A percentile compares a stretch with the other conserved stretches of the same genome.
Conservation (phyloP, 176 grass and related monocot species). For the Alopecurus myosuroides region DNA sequence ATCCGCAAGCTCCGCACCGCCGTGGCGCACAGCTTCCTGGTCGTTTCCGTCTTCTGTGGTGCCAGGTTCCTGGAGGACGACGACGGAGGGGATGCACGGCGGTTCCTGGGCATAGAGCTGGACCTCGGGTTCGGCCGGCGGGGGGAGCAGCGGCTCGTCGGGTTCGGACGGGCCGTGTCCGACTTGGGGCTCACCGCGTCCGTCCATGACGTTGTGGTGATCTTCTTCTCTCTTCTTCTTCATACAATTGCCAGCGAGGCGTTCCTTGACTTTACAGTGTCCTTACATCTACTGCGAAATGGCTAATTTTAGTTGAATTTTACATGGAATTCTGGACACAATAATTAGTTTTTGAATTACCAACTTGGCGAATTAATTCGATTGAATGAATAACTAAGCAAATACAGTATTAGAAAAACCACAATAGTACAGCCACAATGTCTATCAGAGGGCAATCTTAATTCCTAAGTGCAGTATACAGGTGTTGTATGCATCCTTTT, state of each 20-base stretch:
- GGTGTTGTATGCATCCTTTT: not conserved
- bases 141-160: constrained; percentile 44
- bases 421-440: not conserved
- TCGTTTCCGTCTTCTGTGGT: constrained; percentile 73
- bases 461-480: not conserved
- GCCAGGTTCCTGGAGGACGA: constrained; percentile 34
- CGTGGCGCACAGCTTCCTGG: constrained; percentile 59
- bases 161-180: constrained; percentile 78
- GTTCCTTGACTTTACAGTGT: not conserved
- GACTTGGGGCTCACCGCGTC: constrained; percentile 82
- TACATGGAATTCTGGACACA: not conserved
- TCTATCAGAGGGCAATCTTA: not conserved
- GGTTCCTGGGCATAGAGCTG: constrained; percentile 30
- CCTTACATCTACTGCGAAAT: not conserved
- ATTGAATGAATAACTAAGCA: not conserved
- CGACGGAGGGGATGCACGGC: not conserved
- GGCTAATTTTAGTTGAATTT: not conserved
- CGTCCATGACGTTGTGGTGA: constrained; percentile 88
- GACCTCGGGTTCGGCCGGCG: constrained; percentile 2
- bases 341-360: not conserved
- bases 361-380: not conserved
- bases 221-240: constrained; percentile 17
- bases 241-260: not conserved
- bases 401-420: not conserved
- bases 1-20: constrained; percentile 59